Base-by-base conservation (phyloP, 2,329 filamentous ascomycete species). In the Cercospora berteroae region DNA sequence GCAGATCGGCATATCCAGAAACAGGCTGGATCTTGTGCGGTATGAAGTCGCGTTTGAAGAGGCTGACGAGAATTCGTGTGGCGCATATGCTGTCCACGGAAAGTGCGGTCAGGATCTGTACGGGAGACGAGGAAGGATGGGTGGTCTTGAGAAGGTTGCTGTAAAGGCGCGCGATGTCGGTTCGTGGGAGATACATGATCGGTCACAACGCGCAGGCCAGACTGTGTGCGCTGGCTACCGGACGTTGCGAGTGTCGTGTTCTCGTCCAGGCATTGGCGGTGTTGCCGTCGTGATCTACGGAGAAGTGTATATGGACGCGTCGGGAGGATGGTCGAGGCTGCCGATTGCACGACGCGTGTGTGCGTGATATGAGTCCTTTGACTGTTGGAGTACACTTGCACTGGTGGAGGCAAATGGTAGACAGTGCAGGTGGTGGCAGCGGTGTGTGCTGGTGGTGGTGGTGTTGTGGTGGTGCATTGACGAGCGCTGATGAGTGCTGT, bases 21-120 rank as follows among this genome's bases (percentile, higher is more conserved):
- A 99, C 90, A 1, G 95, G 95, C 76, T 97, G 92, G 76, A 98
- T 97, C 81, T 97, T 98, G 83, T 98, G 94, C 13, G 91, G 92
- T 73, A 99, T 96, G 78, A 96, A 98, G 83, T 99, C 95, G 84
- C 94, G 91, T 81, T 96, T 97, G 68, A 99, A 85, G n/a, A 99
- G 86, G 60, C 90, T 87, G 2, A 94, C 96, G 58, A 99, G 88
- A 69, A 99, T 97, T 69, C 94, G 93, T 79, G 93, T 96, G 70
- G 94, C 95, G 80, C 94, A 98, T 69, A 99, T 88, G 70, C 95
- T 92, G 82, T 99, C 95, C 64, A 95, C 93, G 77, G 97, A 94
- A 77, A 98, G 91, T 39, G 94, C 92, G 71, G 94, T 94, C 65
- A 99, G 90, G 70, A 99, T 88, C 27, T 98, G 86, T 63, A 98